Evolutionary conservation across 2,329 filamentous ascomycete genomes (phyloP), one percentile per base, ranked within the genome.

Genomic region (Cercospora sp.): DNA sequence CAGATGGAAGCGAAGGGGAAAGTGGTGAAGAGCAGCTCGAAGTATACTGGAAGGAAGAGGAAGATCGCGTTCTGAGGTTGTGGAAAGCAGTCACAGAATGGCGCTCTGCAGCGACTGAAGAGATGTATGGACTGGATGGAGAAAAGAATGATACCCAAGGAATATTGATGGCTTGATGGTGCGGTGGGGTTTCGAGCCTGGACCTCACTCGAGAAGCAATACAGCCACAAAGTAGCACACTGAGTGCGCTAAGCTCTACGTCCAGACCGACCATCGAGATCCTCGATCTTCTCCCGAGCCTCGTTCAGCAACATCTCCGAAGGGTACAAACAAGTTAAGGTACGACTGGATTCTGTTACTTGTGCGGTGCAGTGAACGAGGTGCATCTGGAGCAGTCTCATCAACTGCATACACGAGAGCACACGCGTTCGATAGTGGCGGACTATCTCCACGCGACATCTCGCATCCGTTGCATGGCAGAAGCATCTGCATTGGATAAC

Each of bases 1-100:
- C 93, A 97, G 82, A 95, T 97, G 91, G 91, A 96, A 80, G 86
- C 88, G 70, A 97, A 97, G 81, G 95, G 95, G 57, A 97, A 95
- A 84, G 87, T 98, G 30, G 94, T 98, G 74, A 98, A 98, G 84
- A 83, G 89, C 1, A 93, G 87, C 65, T 97, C 92, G 62, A 98
- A 96, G 81, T 99, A 97, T 79, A 98, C 94, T 0, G 95, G 94
- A 31, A 86, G 95, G 75, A 97, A 93, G 83, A 87, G 95, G 80
- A 88, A 91, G 67, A 83, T 90, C 64, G 89, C 89, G 33, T 97
- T 97, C 79, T 97, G 83, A 80, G 62, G 28, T 28, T 9, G 8
- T 23, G 18, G 6, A 1, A 10, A 58, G 13, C 26, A 33, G n/a
- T 30, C 7, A 3, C 26, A 58, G 53, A 30, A 31, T 18, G 16